Base-by-base conservation (phyloP, 2,329 filamentous ascomycete genomes). In the Colletotrichum tamarilloi region DNA sequence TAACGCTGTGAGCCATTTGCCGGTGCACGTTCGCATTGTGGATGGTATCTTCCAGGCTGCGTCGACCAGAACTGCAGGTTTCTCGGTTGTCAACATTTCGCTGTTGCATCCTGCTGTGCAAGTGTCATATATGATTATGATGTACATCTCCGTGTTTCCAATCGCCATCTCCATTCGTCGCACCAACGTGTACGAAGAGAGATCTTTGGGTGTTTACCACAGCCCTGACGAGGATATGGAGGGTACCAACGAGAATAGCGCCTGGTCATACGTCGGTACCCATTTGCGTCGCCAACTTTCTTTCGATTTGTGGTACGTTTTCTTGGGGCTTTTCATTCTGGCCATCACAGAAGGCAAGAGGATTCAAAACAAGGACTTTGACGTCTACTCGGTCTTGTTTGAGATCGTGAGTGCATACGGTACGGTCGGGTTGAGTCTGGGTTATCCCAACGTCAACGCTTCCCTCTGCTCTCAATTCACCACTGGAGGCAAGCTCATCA, bases 61-160 rank as follows among this genome's bases (percentile, higher is more conserved):
- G 0, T 92, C 94, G 5, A 98, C 96, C 1, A 88, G 97, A 80
- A 98, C 97, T 0, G 96, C 97, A 4, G 96, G 97, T 0, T 98
- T 98, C 79, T 88, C 93, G 1, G 94, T 93, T 35, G 90, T 98
- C 77, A 95, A 93, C 80, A 85, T 98, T 52, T 86, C 93, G 1
- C 84, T 89, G 0, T 86, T 99, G 2, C 95, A 98, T 76, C 95
- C 97, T 1, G 97, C 94, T 3, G 94, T 98, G 71, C 95, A 98
- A 78, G 95, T 97, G 16, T 94, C 95, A 28, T 98, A 98, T 84
- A 87, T 98, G 83, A 92, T 98, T 82, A 98, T 98, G 97, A 98
- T 98, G 97, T 98, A 98, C 83, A 98, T 98, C 75, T 98, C 95
- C 71, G 94, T 98, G 73, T 97, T 98, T 77, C 96, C 96, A 5